phyloP scores from a whole-genome alignment of 495 filamentous ascomycete species.

The Hyaloscypha variabilis region DNA sequence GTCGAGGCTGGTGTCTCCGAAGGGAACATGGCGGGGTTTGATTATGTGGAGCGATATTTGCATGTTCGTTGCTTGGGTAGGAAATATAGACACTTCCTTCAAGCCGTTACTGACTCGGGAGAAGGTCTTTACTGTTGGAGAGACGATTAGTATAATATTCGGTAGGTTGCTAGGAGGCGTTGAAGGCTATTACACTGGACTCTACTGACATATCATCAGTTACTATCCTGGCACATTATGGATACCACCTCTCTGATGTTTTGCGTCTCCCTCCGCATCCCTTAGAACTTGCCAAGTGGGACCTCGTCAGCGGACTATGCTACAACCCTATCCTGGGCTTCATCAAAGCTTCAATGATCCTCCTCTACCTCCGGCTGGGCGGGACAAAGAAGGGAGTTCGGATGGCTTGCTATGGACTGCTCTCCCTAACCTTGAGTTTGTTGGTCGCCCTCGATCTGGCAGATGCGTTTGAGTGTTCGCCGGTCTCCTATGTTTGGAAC shows the following conservation, averaged over 20 bases:
- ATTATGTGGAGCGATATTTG: conserved; percentile 9
- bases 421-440: background rate
- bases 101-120: background rate
- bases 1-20: background rate
- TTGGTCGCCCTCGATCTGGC: background rate
- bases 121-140: background rate
- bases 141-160: background rate
- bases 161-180: background rate
- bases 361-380: conserved; percentile 6
- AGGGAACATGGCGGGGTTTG: background rate
- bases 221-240: conserved; percentile 1
- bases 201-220: background rate
- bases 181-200: too few relatives aligned
- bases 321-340: conserved; percentile 12
- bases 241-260: background rate
- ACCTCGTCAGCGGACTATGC: background rate
- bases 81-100: background rate
- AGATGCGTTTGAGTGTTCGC: background rate
- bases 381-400: conserved; percentile 5
- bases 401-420: background rate
- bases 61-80: conserved; percentile 3
- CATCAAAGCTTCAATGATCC: conserved; percentile 11
- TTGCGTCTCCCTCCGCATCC: background rate
- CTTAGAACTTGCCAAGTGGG: background rate
- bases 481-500: conserved; percentile 1